Evolutionary conservation across 768 basidiomycete genomes (phyloP).

Genomic region (Auriscalpium vulgare): DNA sequence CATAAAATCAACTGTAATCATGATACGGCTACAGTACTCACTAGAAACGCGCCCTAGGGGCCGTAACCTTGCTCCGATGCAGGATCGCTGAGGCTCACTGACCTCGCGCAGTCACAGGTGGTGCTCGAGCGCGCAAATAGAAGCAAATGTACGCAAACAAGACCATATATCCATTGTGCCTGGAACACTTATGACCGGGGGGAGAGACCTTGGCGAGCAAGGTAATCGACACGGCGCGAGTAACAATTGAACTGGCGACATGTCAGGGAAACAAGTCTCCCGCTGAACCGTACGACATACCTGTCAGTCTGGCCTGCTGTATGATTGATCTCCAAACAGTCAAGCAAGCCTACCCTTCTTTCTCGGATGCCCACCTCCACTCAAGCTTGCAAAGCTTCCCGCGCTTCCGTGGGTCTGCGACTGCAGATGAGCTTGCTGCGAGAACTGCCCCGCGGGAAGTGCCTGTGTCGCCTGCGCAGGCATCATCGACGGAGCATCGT

Average conservation of each 20-base stretch:
- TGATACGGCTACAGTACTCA: too few species aligned
- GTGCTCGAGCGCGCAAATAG: too few species aligned
- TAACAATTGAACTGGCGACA: too few species aligned
- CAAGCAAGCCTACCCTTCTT: conserved; percentile 56
- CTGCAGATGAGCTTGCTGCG: conserved; percentile 38
- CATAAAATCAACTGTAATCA: too few species aligned
- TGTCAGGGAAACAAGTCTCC: too few species aligned
- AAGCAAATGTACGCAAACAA: not conserved
- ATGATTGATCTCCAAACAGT: not conserved
- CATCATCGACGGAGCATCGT: conserved; percentile 87
- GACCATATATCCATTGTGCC: too few species aligned
- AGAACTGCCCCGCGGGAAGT: conserved; percentile 32
- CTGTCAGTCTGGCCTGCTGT: not conserved
- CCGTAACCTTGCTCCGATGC: too few species aligned
- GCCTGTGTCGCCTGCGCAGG: conserved; percentile 42
- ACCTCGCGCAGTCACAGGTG: too few species aligned
- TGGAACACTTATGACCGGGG: too few species aligned
- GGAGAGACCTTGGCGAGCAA: accelerated
- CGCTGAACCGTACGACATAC: not conserved
- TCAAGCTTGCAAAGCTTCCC: conserved; percentile 54
- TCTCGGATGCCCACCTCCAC: conserved; percentile 44
- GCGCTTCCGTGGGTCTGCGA: conserved; percentile 37
- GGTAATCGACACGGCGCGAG: too few species aligned
- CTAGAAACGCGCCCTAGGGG: too few species aligned
- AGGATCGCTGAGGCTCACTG: too few species aligned